A percentile compares a stretch with the other conserved stretches of the same genome.
Evolutionary conservation across 2,329 filamentous ascomycete species (phyloP).

Genomic region (Exophiala spinifera): DNA sequence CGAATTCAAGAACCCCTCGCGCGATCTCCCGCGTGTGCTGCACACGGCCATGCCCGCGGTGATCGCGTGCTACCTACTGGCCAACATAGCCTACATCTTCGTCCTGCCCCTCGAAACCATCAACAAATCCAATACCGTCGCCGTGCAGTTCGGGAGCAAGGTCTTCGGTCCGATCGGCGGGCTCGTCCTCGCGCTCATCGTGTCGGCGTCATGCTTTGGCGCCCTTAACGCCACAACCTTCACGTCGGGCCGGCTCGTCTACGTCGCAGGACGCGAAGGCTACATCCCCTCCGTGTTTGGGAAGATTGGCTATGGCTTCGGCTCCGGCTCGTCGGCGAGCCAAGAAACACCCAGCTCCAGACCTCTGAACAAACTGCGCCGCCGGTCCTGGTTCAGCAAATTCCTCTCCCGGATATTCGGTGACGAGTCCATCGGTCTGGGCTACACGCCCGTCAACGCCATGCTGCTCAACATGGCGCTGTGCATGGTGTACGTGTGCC

Average conservation of each 20-base stretch:
- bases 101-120: constrained; percentile 79
- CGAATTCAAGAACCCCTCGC: constrained; percentile 86
- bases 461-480: constrained; percentile 76
- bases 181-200: constrained; percentile 80
- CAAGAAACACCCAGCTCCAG: constrained; percentile 22
- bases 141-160: constrained; percentile 84
- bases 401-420: constrained; percentile 63
- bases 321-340: constrained; percentile 16
- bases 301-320: constrained; percentile 66
- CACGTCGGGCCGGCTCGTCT: constrained; percentile 86
- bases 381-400: constrained; percentile 56
- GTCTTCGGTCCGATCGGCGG: constrained; percentile 84
- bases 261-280: constrained; percentile 91
- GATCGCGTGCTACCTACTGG: constrained; percentile 83
- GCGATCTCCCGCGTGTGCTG: constrained; percentile 89
- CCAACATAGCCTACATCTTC: constrained; percentile 91
- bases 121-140: constrained; percentile 89
- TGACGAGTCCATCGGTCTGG: constrained; percentile 75
- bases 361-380: constrained; percentile 39
- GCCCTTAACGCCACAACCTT: constrained; percentile 93
- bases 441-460: constrained; percentile 91
- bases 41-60: constrained; percentile 95
- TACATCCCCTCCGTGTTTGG: constrained; percentile 84
- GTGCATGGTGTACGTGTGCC: constrained; percentile 72
- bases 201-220: constrained; percentile 88